Percentiles rank a stretch among this genome's conserved stretches.
Evolutionary conservation across 768 basidiomycete species (phyloP).

Genomic region (Lactarius hengduanensis): DNA sequence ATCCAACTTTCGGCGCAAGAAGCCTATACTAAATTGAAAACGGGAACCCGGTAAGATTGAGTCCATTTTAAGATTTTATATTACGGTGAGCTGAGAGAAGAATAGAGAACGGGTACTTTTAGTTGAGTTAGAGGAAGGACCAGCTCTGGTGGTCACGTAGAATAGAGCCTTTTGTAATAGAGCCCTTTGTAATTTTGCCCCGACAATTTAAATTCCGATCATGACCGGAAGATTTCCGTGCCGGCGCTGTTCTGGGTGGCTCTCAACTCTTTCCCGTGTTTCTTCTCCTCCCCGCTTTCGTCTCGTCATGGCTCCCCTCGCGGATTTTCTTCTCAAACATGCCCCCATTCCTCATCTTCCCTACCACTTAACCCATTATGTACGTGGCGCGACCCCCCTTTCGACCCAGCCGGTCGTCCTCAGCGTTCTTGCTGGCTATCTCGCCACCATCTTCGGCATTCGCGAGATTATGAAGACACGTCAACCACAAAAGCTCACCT

Average conservation of each 20-base stretch:
- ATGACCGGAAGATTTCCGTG: not conserved
- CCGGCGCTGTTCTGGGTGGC: conserved; percentile 17
- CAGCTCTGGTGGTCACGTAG: conserved; percentile 56
- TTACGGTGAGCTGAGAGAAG: conserved; percentile 6
- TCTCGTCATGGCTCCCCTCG: conserved; percentile 63
- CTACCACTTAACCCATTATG: conserved; percentile 56
- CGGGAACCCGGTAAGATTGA: conserved; percentile 41
- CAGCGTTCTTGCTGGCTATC: conserved; percentile 71
- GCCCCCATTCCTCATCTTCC: conserved; percentile 58
- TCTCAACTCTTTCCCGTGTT: conserved; percentile 12
- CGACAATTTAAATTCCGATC: conserved; percentile 17
- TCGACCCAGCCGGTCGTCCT: conserved; percentile 73
- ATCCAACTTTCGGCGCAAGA: conserved; percentile 46
- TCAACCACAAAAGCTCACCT: conserved; percentile 70
- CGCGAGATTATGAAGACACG: conserved; percentile 81
- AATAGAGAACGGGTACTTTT: conserved; percentile 50
- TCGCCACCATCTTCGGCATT: conserved; percentile 84
- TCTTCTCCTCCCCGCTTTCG: conserved; percentile 21
- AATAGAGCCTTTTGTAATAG: not conserved
- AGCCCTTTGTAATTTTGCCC: conserved; percentile 2
- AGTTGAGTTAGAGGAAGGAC: conserved; percentile 50
- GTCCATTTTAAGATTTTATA: not conserved
- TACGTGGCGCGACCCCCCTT: conserved; percentile 73
- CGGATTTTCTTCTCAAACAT: conserved; percentile 63
- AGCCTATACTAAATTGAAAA: conserved; percentile 46